These are phyloP conservation scores for Trichomonas tenax DNA, from an alignment of 208 protist genomes.

Conservation along the genomic window DNA sequence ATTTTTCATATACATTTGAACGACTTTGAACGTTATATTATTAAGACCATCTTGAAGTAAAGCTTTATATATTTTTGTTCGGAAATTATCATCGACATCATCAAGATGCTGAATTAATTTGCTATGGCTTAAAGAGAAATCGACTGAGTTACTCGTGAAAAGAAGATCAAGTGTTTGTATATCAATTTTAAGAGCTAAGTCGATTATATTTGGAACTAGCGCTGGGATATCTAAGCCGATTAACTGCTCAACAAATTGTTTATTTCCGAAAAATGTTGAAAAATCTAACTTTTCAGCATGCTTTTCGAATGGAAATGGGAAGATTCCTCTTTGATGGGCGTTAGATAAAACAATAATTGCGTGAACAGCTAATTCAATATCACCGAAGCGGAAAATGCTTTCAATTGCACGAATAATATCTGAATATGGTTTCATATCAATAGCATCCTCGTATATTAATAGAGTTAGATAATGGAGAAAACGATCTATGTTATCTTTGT, in stretches of 20 bases:
- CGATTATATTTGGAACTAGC: neutral
- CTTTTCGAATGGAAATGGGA: neutral
- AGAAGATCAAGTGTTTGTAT: neutral
- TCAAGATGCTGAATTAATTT: neutral
- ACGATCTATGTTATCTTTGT: neutral
- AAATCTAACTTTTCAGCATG: neutral
- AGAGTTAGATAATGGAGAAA: neutral
- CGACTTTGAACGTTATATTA: neutral
- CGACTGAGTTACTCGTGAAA: neutral
- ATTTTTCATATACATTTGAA: neutral
- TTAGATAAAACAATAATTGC: neutral
- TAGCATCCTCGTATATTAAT: neutral
- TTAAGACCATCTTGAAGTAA: neutral
- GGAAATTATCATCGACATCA: neutral
- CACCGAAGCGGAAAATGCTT: neutral
- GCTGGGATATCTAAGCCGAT: neutral
- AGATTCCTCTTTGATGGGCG: neutral
- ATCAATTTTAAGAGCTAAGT: neutral
- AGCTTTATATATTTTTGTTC: neutral
- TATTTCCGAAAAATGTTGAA: neutral
- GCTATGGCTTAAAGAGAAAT: neutral
- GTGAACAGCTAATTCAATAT: neutral
- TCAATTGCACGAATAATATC: neutral
- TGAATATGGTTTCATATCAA: neutral
- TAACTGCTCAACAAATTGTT: neutral